phyloP scores from a whole-genome alignment of 768 basidiomycete species.

The Amanita exitialis region DNA sequence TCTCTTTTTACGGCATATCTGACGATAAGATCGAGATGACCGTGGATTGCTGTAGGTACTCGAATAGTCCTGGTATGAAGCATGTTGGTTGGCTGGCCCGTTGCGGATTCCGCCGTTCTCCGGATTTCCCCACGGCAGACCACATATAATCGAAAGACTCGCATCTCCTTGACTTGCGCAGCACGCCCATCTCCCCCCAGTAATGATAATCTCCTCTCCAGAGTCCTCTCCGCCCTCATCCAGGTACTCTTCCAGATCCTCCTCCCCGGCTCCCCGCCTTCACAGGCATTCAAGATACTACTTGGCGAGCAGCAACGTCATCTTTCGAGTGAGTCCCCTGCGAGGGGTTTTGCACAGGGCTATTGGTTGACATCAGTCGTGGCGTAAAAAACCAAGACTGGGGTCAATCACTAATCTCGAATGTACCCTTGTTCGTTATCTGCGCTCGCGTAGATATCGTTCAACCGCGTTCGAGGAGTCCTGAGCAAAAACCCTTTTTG shows the following conservation, averaged over 20 bases:
- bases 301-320: conserved; percentile 1
- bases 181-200: not conserved
- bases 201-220: not conserved
- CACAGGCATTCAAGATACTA: conserved; percentile 8
- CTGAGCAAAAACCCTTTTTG: conserved; percentile 5
- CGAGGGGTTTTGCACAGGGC: conserved; percentile 1
- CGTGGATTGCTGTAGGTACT: not conserved
- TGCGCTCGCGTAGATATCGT: not conserved
- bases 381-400: not conserved
- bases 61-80: not conserved
- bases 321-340: conserved; percentile 5
- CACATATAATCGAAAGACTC: too few relatives aligned
- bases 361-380: not conserved
- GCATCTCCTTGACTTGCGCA: not conserved
- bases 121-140: not conserved
- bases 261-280: not conserved
- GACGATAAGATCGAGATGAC: not conserved
- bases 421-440: not conserved
- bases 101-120: too few relatives aligned
- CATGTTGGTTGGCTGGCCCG: not conserved
- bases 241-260: not conserved
- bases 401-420: not conserved
- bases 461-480: not conserved
- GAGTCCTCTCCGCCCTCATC: not conserved
- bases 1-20: not conserved